Evolutionary conservation across 2,329 filamentous ascomycete genomes (phyloP).

Genomic region (Botrytis hyacinthi): DNA sequence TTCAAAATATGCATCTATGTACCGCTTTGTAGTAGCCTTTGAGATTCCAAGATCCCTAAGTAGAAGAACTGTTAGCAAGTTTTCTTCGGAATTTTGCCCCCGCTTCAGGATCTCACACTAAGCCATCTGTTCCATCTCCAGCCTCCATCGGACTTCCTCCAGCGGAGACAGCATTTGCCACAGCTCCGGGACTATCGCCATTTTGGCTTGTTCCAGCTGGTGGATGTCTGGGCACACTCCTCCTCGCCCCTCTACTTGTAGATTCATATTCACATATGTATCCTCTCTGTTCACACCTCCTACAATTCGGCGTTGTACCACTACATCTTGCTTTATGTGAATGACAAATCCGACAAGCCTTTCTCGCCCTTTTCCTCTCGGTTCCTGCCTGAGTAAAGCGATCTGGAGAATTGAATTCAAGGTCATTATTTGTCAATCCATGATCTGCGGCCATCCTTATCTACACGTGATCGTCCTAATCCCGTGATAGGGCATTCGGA

Average conservation of each 20-base stretch:
- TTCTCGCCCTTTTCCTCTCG: conserved; percentile 13
- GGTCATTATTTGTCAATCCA: conserved; percentile 13
- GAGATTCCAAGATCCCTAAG: conserved; percentile 5
- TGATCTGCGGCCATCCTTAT: conserved; percentile 12
- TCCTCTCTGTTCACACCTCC: conserved; percentile 18
- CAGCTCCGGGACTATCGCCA: conserved; percentile 10
- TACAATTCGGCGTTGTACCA: conserved; percentile 17
- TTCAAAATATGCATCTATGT: conserved; percentile 20
- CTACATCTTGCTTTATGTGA: conserved; percentile 19
- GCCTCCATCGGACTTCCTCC: conserved; percentile 18
- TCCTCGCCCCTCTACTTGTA: conserved; percentile 8
- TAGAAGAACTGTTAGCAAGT: neutral
- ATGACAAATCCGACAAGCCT: conserved; percentile 20
- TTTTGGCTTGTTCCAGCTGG: conserved; percentile 6
- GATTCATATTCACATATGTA: conserved; percentile 21
- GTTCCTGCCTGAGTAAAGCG: conserved; percentile 18
- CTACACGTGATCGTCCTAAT: conserved; percentile 14
- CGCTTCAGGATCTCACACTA: neutral
- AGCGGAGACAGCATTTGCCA: neutral
- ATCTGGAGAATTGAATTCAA: conserved; percentile 20
- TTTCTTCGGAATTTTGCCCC: neutral
- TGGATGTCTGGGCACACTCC: conserved; percentile 14
- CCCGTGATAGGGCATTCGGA: conserved; percentile 7
- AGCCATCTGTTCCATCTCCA: conserved; percentile 2
- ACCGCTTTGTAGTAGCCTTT: conserved; percentile 18